Evolutionary conservation across 2,329 filamentous ascomycete species (phyloP).

Genomic region (Cyphellophora europaea): DNA sequence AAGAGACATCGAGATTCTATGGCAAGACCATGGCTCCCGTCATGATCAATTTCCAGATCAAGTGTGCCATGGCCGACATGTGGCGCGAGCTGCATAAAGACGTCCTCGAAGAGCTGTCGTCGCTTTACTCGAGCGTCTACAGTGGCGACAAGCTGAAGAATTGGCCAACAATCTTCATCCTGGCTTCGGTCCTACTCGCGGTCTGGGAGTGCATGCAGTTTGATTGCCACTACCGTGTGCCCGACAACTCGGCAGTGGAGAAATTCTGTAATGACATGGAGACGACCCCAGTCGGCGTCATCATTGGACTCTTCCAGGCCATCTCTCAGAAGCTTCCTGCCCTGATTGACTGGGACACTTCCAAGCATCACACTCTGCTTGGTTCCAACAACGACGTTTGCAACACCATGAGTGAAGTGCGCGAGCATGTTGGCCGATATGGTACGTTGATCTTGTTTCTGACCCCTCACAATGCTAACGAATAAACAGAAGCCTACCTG

Average conservation of each 20-base stretch:
- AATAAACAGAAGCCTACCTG: slow-evolving; percentile 68
- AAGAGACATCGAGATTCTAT: slow-evolving; percentile 75
- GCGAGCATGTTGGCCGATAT: slow-evolving; percentile 84
- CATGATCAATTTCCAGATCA: slow-evolving; percentile 99
- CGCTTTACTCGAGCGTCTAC: slow-evolving; percentile 94
- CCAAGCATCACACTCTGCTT: slow-evolving; percentile 80
- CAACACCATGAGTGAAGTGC: slow-evolving; percentile 92
- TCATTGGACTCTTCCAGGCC: slow-evolving; percentile 92
- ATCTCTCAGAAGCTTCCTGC: slow-evolving; percentile 93
- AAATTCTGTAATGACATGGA: slow-evolving; percentile 98
- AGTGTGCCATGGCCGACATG: slow-evolving; percentile 93
- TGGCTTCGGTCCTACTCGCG: slow-evolving; percentile 82
- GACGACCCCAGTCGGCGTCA: slow-evolving; percentile 87
- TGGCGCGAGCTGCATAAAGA: slow-evolving; percentile 97
- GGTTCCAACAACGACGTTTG: slow-evolving; percentile 88
- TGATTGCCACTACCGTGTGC: slow-evolving; percentile 90
- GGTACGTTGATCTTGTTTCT: slow-evolving; percentile 44
- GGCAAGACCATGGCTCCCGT: slow-evolving; percentile 89
- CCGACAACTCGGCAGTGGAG: slow-evolving; percentile 71
- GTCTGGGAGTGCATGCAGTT: slow-evolving; percentile 99
- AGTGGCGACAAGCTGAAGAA: slow-evolving; percentile 96
- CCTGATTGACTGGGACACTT: slow-evolving; percentile 88
- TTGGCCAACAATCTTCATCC: slow-evolving; percentile 98
- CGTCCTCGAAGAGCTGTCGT: slow-evolving; percentile 84
- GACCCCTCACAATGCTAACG: slow-evolving; percentile 31